Evolutionary conservation across 352 stramenopile species (phyloP).

Genomic region (Phytopythium chamaehyphon): DNA sequence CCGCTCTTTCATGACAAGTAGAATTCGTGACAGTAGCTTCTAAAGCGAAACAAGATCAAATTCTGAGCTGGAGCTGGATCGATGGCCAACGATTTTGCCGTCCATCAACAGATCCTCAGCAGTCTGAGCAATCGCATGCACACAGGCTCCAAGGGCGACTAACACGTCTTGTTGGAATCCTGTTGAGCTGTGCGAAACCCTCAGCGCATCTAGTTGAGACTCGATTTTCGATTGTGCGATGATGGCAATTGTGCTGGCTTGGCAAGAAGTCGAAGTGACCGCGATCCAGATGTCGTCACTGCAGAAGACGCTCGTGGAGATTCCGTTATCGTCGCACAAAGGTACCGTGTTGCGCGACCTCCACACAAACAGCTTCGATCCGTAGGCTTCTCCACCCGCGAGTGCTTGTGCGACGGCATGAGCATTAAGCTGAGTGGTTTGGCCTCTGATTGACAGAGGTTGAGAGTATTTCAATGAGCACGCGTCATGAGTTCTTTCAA

Average conservation of each 20-base stretch:
- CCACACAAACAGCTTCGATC: slow-evolving; percentile 15
- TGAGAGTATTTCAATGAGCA: background rate
- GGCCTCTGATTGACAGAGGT: background rate
- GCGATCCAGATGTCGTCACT: slow-evolving; percentile 11
- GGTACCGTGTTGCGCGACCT: slow-evolving; percentile 4
- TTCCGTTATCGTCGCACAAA: background rate
- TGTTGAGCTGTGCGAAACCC: background rate
- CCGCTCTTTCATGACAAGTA: too few species aligned
- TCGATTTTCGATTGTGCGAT: slow-evolving; percentile 10
- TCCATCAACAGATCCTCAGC: slow-evolving; percentile 14
- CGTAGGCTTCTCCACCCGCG: background rate
- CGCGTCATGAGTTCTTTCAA: background rate
- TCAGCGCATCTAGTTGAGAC: background rate
- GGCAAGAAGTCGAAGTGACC: slow-evolving; percentile 5
- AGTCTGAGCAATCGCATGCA: slow-evolving; percentile 11
- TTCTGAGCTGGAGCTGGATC: background rate
- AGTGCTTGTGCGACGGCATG: slow-evolving; percentile 8
- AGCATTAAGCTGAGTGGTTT: background rate
- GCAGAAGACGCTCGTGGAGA: background rate
- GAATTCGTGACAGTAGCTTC: too few species aligned
- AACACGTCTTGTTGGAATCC: slow-evolving; percentile 5
- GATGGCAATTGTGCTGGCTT: slow-evolving; percentile 12
- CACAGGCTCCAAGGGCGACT: slow-evolving; percentile 6
- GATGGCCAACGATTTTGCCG: background rate
- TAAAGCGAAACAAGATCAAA: too few species aligned